phyloP scores from a whole-genome alignment of 495 filamentous ascomycete species.

The Entonaema liquescens region DNA sequence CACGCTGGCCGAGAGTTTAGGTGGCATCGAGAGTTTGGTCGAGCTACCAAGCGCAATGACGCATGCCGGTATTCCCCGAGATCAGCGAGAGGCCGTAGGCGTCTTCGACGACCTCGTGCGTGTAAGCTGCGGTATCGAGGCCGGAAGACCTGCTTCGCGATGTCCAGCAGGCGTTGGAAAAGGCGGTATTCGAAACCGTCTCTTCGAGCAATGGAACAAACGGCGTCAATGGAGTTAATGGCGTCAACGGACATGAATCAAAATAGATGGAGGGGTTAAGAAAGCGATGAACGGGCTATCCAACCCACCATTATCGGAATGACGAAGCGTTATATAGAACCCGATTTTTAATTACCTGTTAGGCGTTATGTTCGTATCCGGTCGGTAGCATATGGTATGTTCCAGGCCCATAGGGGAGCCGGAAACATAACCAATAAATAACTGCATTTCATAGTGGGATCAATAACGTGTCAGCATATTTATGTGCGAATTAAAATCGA shows the following conservation, averaged over 20 bases:
- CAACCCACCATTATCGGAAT: not conserved
- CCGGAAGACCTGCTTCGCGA: conserved; percentile 82
- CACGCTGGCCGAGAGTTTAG: conserved; percentile 91
- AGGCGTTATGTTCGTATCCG: not conserved
- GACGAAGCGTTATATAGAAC: not conserved
- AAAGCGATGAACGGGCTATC: not conserved
- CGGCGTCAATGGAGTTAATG: conserved; percentile 29
- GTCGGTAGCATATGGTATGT: not conserved
- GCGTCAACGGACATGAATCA: conserved; percentile 24
- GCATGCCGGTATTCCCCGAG: conserved; percentile 91
- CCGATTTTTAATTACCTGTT: not conserved
- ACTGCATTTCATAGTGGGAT: not conserved
- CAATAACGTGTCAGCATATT: not conserved
- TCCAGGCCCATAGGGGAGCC: not conserved
- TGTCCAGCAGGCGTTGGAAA: conserved; percentile 84
- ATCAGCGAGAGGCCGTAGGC: conserved; percentile 87
- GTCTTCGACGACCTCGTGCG: conserved; percentile 98
- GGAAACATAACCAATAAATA: not conserved
- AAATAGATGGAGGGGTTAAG: conserved; percentile 9
- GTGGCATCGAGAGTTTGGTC: conserved; percentile 90
- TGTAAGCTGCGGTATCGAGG: conserved; percentile 90
- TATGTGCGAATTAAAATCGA: not conserved
- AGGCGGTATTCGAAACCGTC: conserved; percentile 65
- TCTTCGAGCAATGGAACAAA: conserved; percentile 50
- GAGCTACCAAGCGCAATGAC: conserved; percentile 96